Base-by-base conservation (phyloP, 2,329 filamentous ascomycete species). In the Verticillium dahliae region DNA sequence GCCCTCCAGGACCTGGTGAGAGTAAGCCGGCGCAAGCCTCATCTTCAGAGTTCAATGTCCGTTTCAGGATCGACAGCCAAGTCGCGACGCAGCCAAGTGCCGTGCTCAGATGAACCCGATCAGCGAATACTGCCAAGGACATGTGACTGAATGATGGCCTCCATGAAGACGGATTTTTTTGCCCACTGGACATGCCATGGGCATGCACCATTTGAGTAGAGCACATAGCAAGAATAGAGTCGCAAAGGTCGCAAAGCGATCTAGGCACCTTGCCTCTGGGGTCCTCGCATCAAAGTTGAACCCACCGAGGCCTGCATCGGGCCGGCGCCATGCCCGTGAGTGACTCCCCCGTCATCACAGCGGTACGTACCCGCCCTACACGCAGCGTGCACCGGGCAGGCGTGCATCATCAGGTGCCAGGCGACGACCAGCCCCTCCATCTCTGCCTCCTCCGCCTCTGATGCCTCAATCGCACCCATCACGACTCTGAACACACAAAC, bases 381-480 rank as follows among this genome's bases (percentile, higher is more conserved):
- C 3, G 27, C 27, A 27, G 27, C 27, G 27, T 27, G 27, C 27
- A 3, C 3, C 4, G 27, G 27, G 27, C 35, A 9, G 13, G 35
- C 39, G 22, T 50, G 45, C 45, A 50, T 50, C 45, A 50, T 50
- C 45, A 50, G 45, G 55, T 57, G 55, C 55, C 35, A 35, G 41
- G 33, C 55, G 15, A 57, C 55, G n/a, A 57, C 55, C 55, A 57
- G 35, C 55, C 55, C 55, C 55, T 56, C 55, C 55, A 56, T 34
- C 54, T 56, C 9, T 11, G 10, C 31, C 27, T 56, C 54, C 22
- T 18, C 55, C 34, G n/a, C 45, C 45, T 50, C 45, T 18, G 18
- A 50, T 22, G n/a, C 6, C 45, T 50, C 45, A 50, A 50, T 18
- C 10, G 22, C 18, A n/a, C 18, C 45, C n/a, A 10, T 15, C 45